These are phyloP conservation scores for Nelumbo lutea DNA, from an alignment of 164 flowering plant genomes.

Conservation along the genomic window DNA sequence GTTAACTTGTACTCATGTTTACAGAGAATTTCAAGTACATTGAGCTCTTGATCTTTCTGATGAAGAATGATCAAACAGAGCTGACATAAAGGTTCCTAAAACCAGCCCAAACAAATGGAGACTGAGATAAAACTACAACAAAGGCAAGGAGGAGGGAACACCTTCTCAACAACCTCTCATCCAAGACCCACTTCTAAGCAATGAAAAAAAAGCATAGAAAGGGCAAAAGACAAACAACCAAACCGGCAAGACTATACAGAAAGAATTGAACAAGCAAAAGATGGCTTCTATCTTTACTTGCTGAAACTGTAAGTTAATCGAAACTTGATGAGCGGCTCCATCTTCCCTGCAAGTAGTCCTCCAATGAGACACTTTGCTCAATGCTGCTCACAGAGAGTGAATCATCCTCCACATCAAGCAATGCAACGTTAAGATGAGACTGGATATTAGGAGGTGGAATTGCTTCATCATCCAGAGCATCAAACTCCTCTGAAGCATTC, in stretches of 20 bases:
- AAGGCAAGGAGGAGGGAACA: conserved; percentile 62
- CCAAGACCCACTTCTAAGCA: conserved; percentile 34
- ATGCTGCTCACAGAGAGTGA: conserved; percentile 61
- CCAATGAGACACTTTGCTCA: conserved; percentile 57
- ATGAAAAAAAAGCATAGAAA: neutral
- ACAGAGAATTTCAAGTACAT: neutral
- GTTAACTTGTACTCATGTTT: neutral
- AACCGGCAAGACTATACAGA: conserved; percentile 9
- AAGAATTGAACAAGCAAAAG: conserved; percentile 9
- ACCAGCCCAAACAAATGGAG: conserved; percentile 12
- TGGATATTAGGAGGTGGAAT: conserved; percentile 45
- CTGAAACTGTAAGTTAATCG: conserved; percentile 30
- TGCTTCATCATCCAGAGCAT: conserved; percentile 46
- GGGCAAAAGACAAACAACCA: neutral
- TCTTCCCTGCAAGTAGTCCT: conserved; percentile 78
- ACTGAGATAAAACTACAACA: neutral
- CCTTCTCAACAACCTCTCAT: conserved; percentile 55
- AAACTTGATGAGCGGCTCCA: conserved; percentile 93
- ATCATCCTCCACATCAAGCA: conserved; percentile 81
- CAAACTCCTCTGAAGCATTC: conserved; percentile 40
- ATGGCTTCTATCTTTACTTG: neutral
- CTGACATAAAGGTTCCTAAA: neutral
- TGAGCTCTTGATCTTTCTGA: neutral
- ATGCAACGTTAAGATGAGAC: conserved; percentile 77
- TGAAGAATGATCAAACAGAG: neutral